Evolutionary conservation across 2,329 filamentous ascomycete genomes (phyloP).

Genomic region (Cladosporium halotolerans): DNA sequence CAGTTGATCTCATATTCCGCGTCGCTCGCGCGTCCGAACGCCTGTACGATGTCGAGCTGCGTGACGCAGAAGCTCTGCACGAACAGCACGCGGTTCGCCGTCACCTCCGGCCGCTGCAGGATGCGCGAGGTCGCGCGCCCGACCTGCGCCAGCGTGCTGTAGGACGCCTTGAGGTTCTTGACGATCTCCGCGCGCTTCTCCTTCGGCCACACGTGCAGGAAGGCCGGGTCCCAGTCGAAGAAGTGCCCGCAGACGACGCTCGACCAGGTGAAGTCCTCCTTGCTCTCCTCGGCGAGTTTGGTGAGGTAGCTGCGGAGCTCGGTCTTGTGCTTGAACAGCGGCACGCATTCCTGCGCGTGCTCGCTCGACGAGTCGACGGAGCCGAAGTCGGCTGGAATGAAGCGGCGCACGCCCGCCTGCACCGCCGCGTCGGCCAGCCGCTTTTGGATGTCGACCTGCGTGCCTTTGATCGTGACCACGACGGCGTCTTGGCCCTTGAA

Average conservation of each 20-base stretch:
- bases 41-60: constrained; percentile 51
- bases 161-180: constrained; percentile 48
- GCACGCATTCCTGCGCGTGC: constrained; percentile 37
- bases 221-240: constrained; percentile 56
- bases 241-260: constrained; percentile 53
- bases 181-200: constrained; percentile 48
- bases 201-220: constrained; percentile 47
- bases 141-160: constrained; percentile 47
- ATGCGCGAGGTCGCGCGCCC: constrained; percentile 48
- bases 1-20: constrained; percentile 45
- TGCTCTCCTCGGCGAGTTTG: constrained; percentile 30
- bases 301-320: constrained; percentile 48
- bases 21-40: constrained; percentile 45
- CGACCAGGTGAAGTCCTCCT: constrained; percentile 51
- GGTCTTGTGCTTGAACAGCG: constrained; percentile 48
- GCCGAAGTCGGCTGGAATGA: constrained; percentile 57
- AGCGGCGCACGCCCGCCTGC: constrained; percentile 54
- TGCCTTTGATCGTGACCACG: constrained; percentile 42
- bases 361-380: constrained; percentile 34
- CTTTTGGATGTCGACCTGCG: constrained; percentile 40
- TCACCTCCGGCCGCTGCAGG: constrained; percentile 45
- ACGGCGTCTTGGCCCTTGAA: constrained; percentile 54
- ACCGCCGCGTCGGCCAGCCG: constrained; percentile 53
- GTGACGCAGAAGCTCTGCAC: constrained; percentile 53
- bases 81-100: constrained; percentile 53